phyloP scores from a whole-genome alignment of 192 early-diverging fungal species.

The Backusella luteola region DNA sequence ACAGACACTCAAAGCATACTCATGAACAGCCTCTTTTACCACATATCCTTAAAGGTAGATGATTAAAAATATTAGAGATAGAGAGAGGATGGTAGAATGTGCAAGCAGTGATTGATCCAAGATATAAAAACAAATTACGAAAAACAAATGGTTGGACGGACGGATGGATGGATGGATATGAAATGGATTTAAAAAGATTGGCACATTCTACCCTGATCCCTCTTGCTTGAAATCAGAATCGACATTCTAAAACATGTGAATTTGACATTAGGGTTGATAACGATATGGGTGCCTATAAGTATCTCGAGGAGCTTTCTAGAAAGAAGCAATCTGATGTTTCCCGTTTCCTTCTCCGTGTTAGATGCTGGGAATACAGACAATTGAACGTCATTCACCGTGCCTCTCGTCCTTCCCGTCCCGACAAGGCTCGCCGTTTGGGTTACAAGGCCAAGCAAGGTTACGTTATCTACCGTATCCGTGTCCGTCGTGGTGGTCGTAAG shows the following conservation, averaged over 20 bases:
- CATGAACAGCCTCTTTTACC: conserved; percentile 5
- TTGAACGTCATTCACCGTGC: conserved; percentile 98
- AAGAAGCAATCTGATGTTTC: conserved; percentile 99
- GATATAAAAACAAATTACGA: neutral
- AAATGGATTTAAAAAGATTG: neutral
- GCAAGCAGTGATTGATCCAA: neutral
- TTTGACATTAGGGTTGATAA: neutral
- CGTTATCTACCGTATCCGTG: conserved; percentile 98
- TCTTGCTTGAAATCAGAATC: neutral
- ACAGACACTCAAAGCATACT: neutral
- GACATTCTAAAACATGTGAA: neutral
- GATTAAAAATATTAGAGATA: neutral
- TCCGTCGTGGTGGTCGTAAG: conserved; percentile 98
- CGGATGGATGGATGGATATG: neutral
- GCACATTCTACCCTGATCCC: neutral
- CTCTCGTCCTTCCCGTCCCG: conserved; percentile 95
- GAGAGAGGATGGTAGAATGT: neutral
- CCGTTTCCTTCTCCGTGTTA: conserved; percentile 95
- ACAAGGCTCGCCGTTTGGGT: conserved; percentile 98
- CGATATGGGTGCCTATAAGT: conserved; percentile 69
- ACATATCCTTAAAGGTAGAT: neutral
- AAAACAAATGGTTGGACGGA: neutral
- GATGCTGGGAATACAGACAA: conserved; percentile 98
- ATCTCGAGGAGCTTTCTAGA: conserved; percentile 93
- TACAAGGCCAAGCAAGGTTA: conserved; percentile 99